Conservation (phyloP, 1,139 yeast genomes). For the Blastobotrys illinoisensis region DNA sequence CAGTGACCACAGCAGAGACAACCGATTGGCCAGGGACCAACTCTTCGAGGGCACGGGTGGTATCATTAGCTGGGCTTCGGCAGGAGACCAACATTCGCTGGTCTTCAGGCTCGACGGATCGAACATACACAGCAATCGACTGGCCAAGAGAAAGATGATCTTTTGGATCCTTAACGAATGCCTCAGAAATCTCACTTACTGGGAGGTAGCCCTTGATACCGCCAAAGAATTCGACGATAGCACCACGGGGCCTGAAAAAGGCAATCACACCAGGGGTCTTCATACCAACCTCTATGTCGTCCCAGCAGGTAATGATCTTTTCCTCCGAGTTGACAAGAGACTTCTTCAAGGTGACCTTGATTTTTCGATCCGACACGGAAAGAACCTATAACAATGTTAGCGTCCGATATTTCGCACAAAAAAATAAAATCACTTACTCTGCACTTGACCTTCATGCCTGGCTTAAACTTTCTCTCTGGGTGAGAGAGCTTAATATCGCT, state of each 20-base stretch:
- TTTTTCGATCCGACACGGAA: slow-evolving; percentile 39
- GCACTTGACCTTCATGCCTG: slow-evolving; percentile 73
- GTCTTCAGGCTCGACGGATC: slow-evolving; percentile 50
- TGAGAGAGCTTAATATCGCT: slow-evolving; percentile 79
- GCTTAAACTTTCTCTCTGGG: slow-evolving; percentile 88
- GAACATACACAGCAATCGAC: slow-evolving; percentile 66
- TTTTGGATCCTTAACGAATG: slow-evolving; percentile 69
- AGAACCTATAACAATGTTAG: slow-evolving; percentile 26
- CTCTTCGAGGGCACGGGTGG: slow-evolving; percentile 39
- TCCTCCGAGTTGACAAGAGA: slow-evolving; percentile 68
- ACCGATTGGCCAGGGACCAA: slow-evolving; percentile 60
- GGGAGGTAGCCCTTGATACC: slow-evolving; percentile 76
- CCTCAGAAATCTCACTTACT: slow-evolving; percentile 81
- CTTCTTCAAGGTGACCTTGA: slow-evolving; percentile 73
- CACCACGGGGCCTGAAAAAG: slow-evolving; percentile 69
- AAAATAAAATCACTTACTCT: slow-evolving; percentile 38
- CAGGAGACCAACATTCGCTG: slow-evolving; percentile 67
- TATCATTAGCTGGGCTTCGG: slow-evolving; percentile 48
- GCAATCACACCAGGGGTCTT: slow-evolving; percentile 74
- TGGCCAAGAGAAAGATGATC: slow-evolving; percentile 82
- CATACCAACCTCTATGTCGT: slow-evolving; percentile 51
- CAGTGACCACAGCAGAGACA: slow-evolving; percentile 58
- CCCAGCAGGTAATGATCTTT: slow-evolving; percentile 49
- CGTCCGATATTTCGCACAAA: slow-evolving; percentile 2
- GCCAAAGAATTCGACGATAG: slow-evolving; percentile 78